Conservation (phyloP, 371 early-diverging fungal genomes). For the Mortierella sp. region DNA sequence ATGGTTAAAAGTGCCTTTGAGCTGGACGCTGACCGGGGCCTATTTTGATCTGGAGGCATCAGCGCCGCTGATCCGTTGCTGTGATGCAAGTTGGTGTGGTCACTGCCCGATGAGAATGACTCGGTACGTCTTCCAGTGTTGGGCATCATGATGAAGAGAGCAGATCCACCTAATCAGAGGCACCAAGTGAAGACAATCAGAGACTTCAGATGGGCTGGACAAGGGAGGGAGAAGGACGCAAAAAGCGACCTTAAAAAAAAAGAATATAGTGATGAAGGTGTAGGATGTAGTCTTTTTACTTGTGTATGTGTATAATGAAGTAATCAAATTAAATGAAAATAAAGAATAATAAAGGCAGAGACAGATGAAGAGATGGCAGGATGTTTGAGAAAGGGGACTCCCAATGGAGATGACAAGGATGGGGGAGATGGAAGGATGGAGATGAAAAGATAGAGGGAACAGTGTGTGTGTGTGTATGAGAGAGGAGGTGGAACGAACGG, state of each 20-base stretch:
- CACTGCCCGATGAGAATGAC: slow-evolving; percentile 28
- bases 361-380: not conserved
- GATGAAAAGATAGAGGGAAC: no score
- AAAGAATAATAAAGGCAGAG: not conserved
- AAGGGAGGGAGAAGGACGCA: not conserved
- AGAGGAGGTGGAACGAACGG: no score
- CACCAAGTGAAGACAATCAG: slow-evolving; percentile 30
- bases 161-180: slow-evolving; percentile 12
- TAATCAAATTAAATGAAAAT: not conserved
- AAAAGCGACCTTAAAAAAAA: not conserved
- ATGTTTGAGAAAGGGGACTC: no score
- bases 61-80: slow-evolving; percentile 25
- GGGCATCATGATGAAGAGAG: slow-evolving; percentile 6
- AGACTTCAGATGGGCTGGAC: slow-evolving; percentile 1
- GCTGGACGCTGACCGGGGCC: slow-evolving; percentile 40
- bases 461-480: no score
- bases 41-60: slow-evolving; percentile 31
- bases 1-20: slow-evolving; percentile 47
- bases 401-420: not conserved
- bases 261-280: no score
- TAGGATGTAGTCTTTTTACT: no score
- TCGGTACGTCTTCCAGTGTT: slow-evolving; percentile 23
- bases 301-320: no score
- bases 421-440: not conserved
- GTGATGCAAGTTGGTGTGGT: slow-evolving; percentile 5